These are phyloP conservation scores for Potentilla sterilis DNA, from an alignment of 306 rosid genomes.

Conservation along the genomic window DNA sequence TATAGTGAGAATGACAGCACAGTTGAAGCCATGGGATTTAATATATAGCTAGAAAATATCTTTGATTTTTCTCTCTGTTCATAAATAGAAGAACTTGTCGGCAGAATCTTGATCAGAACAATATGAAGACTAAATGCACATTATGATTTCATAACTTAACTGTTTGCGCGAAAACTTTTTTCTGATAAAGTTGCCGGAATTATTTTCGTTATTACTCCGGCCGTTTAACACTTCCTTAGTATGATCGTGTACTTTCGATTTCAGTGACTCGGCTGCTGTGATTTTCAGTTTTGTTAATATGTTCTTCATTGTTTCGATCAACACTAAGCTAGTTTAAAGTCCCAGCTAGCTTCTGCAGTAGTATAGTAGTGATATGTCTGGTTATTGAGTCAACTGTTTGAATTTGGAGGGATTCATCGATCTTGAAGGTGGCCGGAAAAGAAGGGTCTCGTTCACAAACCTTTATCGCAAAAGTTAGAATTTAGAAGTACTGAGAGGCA, in stretches of 20 bases:
- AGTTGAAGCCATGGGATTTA: neutral
- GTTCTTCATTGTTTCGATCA: neutral
- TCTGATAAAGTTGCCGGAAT: neutral
- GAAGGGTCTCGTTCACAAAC: neutral
- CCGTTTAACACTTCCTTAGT: neutral
- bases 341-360: neutral
- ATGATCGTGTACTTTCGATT: neutral
- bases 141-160: neutral
- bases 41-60: neutral
- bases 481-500: neutral
- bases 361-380: neutral
- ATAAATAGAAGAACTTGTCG: neutral
- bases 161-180: neutral
- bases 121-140: neutral
- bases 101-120: neutral
- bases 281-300: neutral
- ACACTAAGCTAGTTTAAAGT: neutral
- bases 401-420: neutral
- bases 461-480: slow-evolving; percentile 5
- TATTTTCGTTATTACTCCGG: neutral
- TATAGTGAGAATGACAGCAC: slow-evolving; percentile 11
- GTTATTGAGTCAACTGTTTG: neutral
- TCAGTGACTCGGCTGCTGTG: neutral
- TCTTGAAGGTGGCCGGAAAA: neutral
- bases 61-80: neutral